Conservation (phyloP, 2,329 filamentous ascomycete species). For the Xylaria sp. region DNA sequence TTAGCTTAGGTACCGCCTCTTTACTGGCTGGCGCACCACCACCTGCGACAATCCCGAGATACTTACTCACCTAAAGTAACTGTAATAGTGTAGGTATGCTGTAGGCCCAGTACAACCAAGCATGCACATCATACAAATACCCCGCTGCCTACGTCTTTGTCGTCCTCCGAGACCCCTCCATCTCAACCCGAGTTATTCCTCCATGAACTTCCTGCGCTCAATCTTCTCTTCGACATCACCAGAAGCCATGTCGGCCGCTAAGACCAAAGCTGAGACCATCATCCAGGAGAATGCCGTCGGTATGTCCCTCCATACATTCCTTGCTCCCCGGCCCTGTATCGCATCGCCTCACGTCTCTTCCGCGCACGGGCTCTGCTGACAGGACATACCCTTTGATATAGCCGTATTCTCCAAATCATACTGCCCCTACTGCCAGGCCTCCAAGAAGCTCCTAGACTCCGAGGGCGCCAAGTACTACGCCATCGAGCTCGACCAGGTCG, state of each 20-base stretch:
- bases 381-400: constrained; percentile 47
- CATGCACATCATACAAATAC: constrained; percentile 38
- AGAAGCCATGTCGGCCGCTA: constrained; percentile 82
- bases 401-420: constrained; percentile 97
- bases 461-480: constrained; percentile 77
- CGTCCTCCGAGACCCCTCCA: constrained; percentile 24
- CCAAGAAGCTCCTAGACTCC: constrained; percentile 79
- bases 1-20: background rate
- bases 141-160: constrained; percentile 29
- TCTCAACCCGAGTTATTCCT: constrained; percentile 9
- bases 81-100: background rate
- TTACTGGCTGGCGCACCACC: background rate
- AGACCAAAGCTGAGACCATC: constrained; percentile 83
- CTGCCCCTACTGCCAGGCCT: constrained; percentile 89
- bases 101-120: background rate
- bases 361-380: constrained; percentile 25
- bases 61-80: background rate
- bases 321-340: no score
- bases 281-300: constrained; percentile 90
- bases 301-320: constrained; percentile 54
- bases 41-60: background rate
- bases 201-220: constrained; percentile 67
- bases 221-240: constrained; percentile 74
- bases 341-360: background rate
- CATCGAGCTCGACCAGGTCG: constrained; percentile 86